A percentile compares a stretch with the other conserved stretches of the same genome.
Conservation (phyloP, 2,329 filamentous ascomycete genomes). For the Verticillium dahliae region DNA sequence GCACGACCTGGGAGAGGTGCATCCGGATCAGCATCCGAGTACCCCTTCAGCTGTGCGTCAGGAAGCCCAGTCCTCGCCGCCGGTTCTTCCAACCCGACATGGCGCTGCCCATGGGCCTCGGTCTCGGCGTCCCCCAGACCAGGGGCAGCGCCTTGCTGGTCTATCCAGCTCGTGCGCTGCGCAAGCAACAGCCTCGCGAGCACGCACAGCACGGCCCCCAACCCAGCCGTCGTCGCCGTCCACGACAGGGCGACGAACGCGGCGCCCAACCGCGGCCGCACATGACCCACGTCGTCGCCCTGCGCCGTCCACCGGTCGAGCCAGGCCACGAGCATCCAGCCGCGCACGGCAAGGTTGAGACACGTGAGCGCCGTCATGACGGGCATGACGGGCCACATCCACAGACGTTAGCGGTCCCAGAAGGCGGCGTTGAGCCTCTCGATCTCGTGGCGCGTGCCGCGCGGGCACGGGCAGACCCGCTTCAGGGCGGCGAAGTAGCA, state of each 20-base stretch:
- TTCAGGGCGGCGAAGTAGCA: conserved; percentile 8
- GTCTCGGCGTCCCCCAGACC: neutral
- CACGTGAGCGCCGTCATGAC: neutral
- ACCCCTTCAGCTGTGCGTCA: neutral
- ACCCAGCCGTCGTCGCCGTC: neutral
- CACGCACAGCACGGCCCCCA: conserved; percentile 1
- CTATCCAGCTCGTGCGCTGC: conserved; percentile 5
- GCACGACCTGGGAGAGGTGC: neutral
- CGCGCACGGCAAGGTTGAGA: neutral
- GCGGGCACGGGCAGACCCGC: conserved; percentile 9
- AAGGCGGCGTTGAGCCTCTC: conserved; percentile 5
- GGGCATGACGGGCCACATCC: conserved; percentile 4
- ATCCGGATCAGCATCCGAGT: conserved; percentile 1
- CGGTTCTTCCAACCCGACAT: neutral
- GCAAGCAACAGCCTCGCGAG: neutral
- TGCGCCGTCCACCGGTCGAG: neutral
- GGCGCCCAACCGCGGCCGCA: conserved; percentile 2
- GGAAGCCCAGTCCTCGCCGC: neutral
- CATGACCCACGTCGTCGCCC: neutral
- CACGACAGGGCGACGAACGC: conserved; percentile 1
- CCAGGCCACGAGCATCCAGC: conserved; percentile 3
- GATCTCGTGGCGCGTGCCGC: conserved; percentile 8
- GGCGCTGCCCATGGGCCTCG: neutral
- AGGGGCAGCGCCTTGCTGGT: conserved; percentile 2
- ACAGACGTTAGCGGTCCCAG: conserved; percentile 10